Evolutionary conservation across 1,139 yeast genomes (phyloP), one percentile per base, ranked within the genome.

Genomic region (Blastobotrys indianensis): DNA sequence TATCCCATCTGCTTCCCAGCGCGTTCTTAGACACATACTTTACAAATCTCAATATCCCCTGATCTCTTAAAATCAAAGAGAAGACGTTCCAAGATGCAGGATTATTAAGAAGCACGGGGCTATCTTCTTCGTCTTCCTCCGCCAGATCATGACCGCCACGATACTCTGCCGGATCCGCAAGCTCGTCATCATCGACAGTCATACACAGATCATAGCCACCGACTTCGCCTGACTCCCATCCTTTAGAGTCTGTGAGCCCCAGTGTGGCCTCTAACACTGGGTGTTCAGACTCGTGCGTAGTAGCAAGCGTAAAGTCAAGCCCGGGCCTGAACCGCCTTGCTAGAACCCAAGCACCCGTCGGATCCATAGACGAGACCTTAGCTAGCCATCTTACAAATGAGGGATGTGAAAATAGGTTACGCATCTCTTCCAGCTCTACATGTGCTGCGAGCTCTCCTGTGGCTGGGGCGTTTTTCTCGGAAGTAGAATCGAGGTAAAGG

Each of bases 121-220:
- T 95, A 53, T 84, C 94, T 13, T 77, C 78, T 45, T 77, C 85
- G 6, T 45, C 53, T 94, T 52, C 38, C 38, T 9, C 11, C 11
- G 12, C 35, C 33, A 13, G 12, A n/a, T 31, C 2, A 82, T 88
- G 15, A 76, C 76, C 47, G 40, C 48, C 55, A 20, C 55, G 47
- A 45, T 58, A 57, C 9, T 55, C 61, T 4, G 62, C 64, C 6
- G 63, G 62, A 41, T 61, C 61, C n/a, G 53, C 52, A 9, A 51
- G 55, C 11, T 47, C 50, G 12, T 57, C 57, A 5, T 57, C 62
- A 32, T 57, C 61, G 1, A 50, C 55, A 3, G 57, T 39, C 61
- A 94, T 85, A 59, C 94, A 84, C 45, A 94, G 70, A 58, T 92
- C 97, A 65, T 94, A 94, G 1, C 97, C 99, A 32, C 99, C 99